These are phyloP conservation scores for Termitomyces sp. DNA, from an alignment of 768 basidiomycete genomes.

Conservation along the genomic window DNA sequence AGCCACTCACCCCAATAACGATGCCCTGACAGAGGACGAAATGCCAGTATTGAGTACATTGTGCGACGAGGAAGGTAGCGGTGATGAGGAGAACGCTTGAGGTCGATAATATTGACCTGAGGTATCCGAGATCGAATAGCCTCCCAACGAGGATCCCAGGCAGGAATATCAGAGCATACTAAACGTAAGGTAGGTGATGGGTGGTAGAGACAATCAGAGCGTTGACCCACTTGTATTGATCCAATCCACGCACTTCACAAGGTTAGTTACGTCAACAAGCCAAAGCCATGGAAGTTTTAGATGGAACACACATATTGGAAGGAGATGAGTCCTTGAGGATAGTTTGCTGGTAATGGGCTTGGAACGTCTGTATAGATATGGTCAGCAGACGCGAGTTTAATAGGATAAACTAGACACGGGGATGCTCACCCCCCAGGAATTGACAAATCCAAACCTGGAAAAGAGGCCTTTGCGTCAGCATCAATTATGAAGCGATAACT, in stretches of 20 bases:
- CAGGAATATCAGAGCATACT: constrained; percentile 65
- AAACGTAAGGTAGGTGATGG: neutral
- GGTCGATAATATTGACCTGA: constrained; percentile 46
- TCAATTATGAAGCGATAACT: neutral
- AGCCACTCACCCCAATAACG: constrained; percentile 52
- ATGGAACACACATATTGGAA: constrained; percentile 8
- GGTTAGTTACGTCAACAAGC: neutral
- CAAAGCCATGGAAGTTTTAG: neutral
- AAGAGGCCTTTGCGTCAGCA: constrained; percentile 11
- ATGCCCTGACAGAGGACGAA: constrained; percentile 76
- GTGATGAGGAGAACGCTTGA: constrained; percentile 51
- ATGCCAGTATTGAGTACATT: constrained; percentile 78
- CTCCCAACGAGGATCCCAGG: constrained; percentile 62
- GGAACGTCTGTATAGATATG: constrained; percentile 7
- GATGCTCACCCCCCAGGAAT: constrained; percentile 67
- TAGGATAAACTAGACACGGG: neutral
- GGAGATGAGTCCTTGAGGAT: constrained; percentile 4
- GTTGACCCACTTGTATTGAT: constrained; percentile 9
- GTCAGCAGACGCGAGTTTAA: neutral
- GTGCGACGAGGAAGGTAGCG: constrained; percentile 62
- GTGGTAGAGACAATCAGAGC: neutral
- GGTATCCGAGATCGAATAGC: constrained; percentile 72
- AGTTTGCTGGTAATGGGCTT: constrained; percentile 10
- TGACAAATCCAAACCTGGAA: constrained; percentile 63
- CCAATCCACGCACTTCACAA: constrained; percentile 12